Base-by-base conservation (phyloP, 1,284 basidiomycete genomes). In the Heterobasidion irregulare region DNA sequence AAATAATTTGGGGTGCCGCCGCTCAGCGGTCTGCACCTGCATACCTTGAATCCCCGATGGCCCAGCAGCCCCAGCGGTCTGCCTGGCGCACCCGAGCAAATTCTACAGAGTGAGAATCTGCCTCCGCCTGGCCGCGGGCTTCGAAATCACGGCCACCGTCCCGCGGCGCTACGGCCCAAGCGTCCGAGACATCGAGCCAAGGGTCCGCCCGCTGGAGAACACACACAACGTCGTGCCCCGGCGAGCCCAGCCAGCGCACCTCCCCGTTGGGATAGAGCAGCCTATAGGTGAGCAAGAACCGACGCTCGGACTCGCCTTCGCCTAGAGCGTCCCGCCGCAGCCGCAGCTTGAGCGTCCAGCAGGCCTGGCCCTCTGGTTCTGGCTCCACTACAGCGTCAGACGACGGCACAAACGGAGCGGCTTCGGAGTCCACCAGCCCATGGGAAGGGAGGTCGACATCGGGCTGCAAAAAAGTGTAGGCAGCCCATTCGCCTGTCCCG, bases 231-330 rank as follows among this genome's bases (percentile, higher is more conserved):
- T 80, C 73, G 32, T 68, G 65, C 10, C 71, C 70, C 56, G 67
- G 73, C 12, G 65, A 56, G 5, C 77, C 77, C 26, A 78, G 66
- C 77, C 77, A 79, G 52, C 63, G 64, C 41, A 72, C 65, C 49
- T 70, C 62, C 19, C 76, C 75, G 18, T 65, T 65, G 32, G 74
- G 63, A 63, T 76, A 72, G 2, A 71, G 53, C 32, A 79, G 55
- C 32, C 77, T 69, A 62, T 77, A 79, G 0, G 77, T 78, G 65
- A 75, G 75, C 7, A 66, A 67, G 54, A 57, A 64, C 54, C 41
- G 56, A 54, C 33, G 56, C 52, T 54, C 57, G 16, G 7, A 36
- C 55, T 49, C 62, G 12, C 6, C 38, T 7, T 41, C 38, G 8
- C 52, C 61, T 54, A 54, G 57, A 52, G 53, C 63, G 48, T 55